Evolutionary conservation across 2,329 filamentous ascomycete species (phyloP).

Genomic region (Xylaria sp.): DNA sequence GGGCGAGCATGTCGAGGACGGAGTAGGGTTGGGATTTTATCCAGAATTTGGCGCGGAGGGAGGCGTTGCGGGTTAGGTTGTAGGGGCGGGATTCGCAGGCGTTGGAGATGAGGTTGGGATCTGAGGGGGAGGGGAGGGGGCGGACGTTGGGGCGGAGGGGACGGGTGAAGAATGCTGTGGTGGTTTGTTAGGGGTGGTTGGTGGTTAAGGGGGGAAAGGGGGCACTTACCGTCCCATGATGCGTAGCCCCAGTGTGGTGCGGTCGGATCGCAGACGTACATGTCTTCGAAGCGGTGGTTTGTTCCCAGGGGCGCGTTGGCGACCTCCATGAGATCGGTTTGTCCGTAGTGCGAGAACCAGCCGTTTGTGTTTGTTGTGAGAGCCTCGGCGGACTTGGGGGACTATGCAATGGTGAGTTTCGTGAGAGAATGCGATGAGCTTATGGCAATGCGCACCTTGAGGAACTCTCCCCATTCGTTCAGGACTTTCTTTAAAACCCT

Average conservation of each 20-base stretch:
- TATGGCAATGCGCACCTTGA: constrained; percentile 35
- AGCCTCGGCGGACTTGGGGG: constrained; percentile 50
- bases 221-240: constrained; percentile 49
- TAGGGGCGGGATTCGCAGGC: constrained; percentile 52
- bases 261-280: constrained; percentile 55
- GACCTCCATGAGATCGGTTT: constrained; percentile 45
- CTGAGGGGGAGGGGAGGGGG: constrained; percentile 43
- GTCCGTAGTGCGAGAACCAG: constrained; percentile 51
- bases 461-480: constrained; percentile 53
- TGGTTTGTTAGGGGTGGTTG: neutral
- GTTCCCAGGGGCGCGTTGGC: constrained; percentile 43
- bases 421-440: no score
- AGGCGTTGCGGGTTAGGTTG: constrained; percentile 35
- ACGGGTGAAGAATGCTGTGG: constrained; percentile 51
- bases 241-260: constrained; percentile 50
- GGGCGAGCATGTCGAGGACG: constrained; percentile 46
- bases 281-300: constrained; percentile 48
- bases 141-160: constrained; percentile 42
- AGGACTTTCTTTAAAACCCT: constrained; percentile 48
- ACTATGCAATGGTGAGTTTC: constrained; percentile 21
- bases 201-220: neutral
- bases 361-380: constrained; percentile 40
- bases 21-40: constrained; percentile 56
- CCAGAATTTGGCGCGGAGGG: constrained; percentile 52
- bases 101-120: constrained; percentile 48